These are phyloP conservation scores for Aureococcus anophagefferens DNA, from an alignment of 108 stramenopile species.

Conservation along the genomic window DNA sequence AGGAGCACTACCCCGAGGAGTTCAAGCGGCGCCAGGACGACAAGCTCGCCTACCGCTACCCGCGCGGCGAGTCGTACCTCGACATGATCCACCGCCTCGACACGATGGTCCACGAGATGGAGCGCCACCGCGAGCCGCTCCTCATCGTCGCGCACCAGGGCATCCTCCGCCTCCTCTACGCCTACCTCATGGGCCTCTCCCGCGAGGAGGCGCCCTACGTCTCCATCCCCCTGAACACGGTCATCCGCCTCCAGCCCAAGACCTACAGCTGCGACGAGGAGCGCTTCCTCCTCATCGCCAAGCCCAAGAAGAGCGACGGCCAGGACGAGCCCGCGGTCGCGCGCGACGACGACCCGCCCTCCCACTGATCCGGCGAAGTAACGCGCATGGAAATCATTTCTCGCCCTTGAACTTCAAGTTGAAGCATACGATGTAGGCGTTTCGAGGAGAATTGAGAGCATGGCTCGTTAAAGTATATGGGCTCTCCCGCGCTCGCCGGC, in stretches of 20 bases:
- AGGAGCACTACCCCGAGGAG: slow-evolving; percentile 83
- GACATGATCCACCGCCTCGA: slow-evolving; percentile 94
- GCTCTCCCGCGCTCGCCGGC: too few species aligned
- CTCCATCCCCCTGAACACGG: slow-evolving; percentile 89
- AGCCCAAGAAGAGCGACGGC: slow-evolving; percentile 64
- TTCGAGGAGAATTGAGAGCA: too few species aligned
- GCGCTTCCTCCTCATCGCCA: slow-evolving; percentile 71
- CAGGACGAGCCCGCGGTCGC: slow-evolving; percentile 22
- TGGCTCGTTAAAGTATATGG: too few species aligned
- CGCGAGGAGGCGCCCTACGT: slow-evolving; percentile 92
- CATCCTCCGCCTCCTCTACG: slow-evolving; percentile 89
- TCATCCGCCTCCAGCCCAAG: slow-evolving; percentile 87
- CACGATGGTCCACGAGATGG: slow-evolving; percentile 92
- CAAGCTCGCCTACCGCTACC: slow-evolving; percentile 64
- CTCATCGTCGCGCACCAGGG: slow-evolving; percentile 88
- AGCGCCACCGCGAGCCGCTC: slow-evolving; percentile 88
- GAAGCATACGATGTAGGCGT: too few species aligned
- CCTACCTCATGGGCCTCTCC: slow-evolving; percentile 93
- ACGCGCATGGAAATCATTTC: too few species aligned
- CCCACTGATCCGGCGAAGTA: too few species aligned
- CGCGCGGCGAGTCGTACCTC: slow-evolving; percentile 90
- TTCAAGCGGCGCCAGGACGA: slow-evolving; percentile 77
- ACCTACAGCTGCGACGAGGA: slow-evolving; percentile 90
- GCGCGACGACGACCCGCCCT: background rate
- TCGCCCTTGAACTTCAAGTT: too few species aligned